Conservation (phyloP, 768 basidiomycete species). For the Suillus subaureus region DNA sequence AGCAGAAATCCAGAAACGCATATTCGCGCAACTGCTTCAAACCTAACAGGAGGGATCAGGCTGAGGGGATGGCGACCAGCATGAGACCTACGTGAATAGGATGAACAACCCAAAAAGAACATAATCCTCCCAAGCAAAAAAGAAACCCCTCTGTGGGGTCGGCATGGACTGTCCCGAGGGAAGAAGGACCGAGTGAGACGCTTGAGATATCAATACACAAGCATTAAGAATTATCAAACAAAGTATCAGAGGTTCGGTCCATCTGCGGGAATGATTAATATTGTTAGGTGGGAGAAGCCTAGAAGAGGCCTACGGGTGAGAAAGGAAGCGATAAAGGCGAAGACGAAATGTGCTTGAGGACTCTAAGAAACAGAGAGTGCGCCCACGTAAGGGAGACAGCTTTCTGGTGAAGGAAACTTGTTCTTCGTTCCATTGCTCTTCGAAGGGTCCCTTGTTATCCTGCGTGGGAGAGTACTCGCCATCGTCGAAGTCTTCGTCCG, state of each 20-base stretch:
- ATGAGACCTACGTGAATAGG: slow-evolving; percentile 73
- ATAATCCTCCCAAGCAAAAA: slow-evolving; percentile 88
- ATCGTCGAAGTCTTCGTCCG: slow-evolving; percentile 46
- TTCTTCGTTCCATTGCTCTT: slow-evolving; percentile 27
- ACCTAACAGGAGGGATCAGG: slow-evolving; percentile 39
- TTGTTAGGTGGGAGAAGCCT: slow-evolving; percentile 5
- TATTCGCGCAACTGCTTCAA: slow-evolving; percentile 88
- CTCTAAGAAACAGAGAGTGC: slow-evolving; percentile 77
- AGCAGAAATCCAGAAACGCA: slow-evolving; percentile 87
- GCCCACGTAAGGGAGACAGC: slow-evolving; percentile 64
- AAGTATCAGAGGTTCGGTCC: slow-evolving; percentile 86
- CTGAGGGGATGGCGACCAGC: not conserved
- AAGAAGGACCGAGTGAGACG: slow-evolving; percentile 61
- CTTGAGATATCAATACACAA: slow-evolving; percentile 79
- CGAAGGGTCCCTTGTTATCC: slow-evolving; percentile 39
- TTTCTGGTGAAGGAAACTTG: slow-evolving; percentile 44
- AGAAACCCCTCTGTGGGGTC: slow-evolving; percentile 68
- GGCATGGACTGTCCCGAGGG: slow-evolving; percentile 42
- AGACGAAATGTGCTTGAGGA: slow-evolving; percentile 66
- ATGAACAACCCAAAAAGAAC: slow-evolving; percentile 82
- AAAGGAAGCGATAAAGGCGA: slow-evolving; percentile 65
- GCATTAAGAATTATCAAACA: slow-evolving; percentile 84
- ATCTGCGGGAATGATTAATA: slow-evolving; percentile 43
- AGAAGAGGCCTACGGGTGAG: slow-evolving; percentile 61
- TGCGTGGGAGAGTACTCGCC: slow-evolving; percentile 29